These are phyloP conservation scores for Elongisporangium anandrum DNA, from an alignment of 352 stramenopile species.

Conservation along the genomic window DNA sequence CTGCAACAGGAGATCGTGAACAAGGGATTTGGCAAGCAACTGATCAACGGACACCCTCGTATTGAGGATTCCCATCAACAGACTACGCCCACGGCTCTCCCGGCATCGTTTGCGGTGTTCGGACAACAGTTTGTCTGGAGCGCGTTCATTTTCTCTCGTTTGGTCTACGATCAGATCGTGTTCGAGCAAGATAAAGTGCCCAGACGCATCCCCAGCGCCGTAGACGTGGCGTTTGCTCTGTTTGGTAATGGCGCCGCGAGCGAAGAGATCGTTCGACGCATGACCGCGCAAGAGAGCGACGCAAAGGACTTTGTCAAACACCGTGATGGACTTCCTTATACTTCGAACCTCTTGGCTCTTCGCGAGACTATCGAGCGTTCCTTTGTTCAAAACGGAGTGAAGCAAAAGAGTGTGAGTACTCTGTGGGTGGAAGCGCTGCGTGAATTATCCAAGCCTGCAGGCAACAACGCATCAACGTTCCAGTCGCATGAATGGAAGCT, in stretches of 20 bases:
- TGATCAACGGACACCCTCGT: slow-evolving; percentile 11
- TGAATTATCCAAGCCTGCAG: slow-evolving; percentile 11
- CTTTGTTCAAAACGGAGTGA: slow-evolving; percentile 2
- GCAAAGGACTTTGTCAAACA: slow-evolving; percentile 3
- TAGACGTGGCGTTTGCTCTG: slow-evolving; percentile 16
- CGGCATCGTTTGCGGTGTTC: slow-evolving; percentile 12
- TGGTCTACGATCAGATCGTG: slow-evolving; percentile 18
- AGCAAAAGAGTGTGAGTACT: slow-evolving; percentile 4
- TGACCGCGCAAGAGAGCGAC: slow-evolving; percentile 2
- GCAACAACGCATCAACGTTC: slow-evolving; percentile 5
- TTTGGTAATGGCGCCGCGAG: slow-evolving; percentile 15
- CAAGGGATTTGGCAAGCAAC: slow-evolving; percentile 7
- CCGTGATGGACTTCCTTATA: slow-evolving; percentile 11
- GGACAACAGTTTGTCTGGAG: slow-evolving; percentile 21
- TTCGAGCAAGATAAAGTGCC: slow-evolving; percentile 9
- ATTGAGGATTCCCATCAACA: slow-evolving; percentile 1
- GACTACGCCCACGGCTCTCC: slow-evolving; percentile 3
- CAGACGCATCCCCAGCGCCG: slow-evolving; percentile 17
- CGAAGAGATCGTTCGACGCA: slow-evolving; percentile 7
- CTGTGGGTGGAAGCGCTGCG: slow-evolving; percentile 16
- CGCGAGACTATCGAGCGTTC: slow-evolving; percentile 13
- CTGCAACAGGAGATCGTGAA: slow-evolving; percentile 11
- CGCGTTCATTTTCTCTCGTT: slow-evolving; percentile 16
- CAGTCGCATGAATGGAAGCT: slow-evolving; percentile 11
- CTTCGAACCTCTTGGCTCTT: slow-evolving; percentile 18